Evolutionary conservation across 2,329 filamentous ascomycete genomes (phyloP), one percentile per base, ranked within the genome.

Genomic region (Penicillium sp.): DNA sequence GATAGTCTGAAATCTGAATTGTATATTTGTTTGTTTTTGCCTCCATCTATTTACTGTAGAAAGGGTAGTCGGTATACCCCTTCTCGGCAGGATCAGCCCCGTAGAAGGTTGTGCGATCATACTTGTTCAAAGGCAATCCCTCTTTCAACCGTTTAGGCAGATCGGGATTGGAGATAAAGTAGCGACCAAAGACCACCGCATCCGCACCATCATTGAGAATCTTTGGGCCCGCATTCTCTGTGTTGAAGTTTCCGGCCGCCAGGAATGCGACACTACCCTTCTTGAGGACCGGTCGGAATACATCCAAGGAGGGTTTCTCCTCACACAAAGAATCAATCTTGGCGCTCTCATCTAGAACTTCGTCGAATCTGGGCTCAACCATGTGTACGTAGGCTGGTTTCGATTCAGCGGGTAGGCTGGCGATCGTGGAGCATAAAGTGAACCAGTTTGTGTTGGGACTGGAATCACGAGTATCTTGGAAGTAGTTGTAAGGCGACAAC

Each of bases 401-500:
- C n/a, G 75, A 66, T 1, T 58, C 56, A 4, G 59, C 62, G 0
- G 76, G 68, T 1, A 80, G 63, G 16, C 54, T 59, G 1, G 73
- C 76, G 19, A 80, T 77, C 61, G 75, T 68, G 35, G 71, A 65
- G 60, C 78, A 81, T 5, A 82, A 67, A 33, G 78, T 71, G 4
- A 74, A 69, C 77, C 81, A 83, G 65, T 80, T 73, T 29, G 68
- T 65, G 55, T 76, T 75, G 2, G 78, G 78, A 53, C 77, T 73
- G 22, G 76, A 77, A 61, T 80, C 78, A 52, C 74, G 73, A 61
- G 68, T 82, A 31, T 80, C 81, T 58, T 89, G 84, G 73, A 86
- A 89, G 0, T 73, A 72, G 49, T 80, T 83, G 74, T 81, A 89
- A 0, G 87, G 87, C 3, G 79, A 83, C 4, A 90, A 70, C 1